Evolutionary conservation across 140 eudicot genomes (phyloP).

Genomic region (Bidens hawaiensis): DNA sequence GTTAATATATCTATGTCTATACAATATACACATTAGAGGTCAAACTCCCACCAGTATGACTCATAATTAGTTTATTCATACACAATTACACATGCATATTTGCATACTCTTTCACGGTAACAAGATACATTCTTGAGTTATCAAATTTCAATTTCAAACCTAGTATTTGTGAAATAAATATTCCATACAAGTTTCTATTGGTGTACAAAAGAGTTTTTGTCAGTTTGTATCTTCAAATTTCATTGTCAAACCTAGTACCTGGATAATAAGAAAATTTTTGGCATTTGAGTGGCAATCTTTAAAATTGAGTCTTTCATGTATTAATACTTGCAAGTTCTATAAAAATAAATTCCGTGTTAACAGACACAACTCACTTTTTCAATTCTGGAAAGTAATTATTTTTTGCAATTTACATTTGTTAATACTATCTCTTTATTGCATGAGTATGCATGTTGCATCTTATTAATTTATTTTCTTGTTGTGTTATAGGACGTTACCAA

Average conservation of each 20-base stretch:
- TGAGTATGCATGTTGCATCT: slow-evolving; percentile 10
- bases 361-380: neutral
- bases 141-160: neutral
- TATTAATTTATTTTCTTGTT: neutral
- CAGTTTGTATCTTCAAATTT: neutral
- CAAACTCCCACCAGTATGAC: too few relatives aligned
- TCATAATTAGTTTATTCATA: neutral
- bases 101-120: neutral
- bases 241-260: too few relatives aligned
- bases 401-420: neutral
- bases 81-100: neutral
- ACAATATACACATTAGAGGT: too few relatives aligned
- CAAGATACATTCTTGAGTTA: neutral
- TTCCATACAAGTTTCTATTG: neutral
- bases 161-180: neutral
- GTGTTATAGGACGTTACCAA: slow-evolving; percentile 67
- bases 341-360: neutral
- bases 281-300: neutral
- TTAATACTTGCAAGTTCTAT: neutral
- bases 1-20: neutral
- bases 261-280: too few relatives aligned
- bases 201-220: neutral
- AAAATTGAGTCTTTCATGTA: neutral
- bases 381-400: neutral
- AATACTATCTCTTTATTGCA: neutral